Conservation (phyloP, 1,284 basidiomycete genomes). For the Moesziomyces antarcticus region DNA sequence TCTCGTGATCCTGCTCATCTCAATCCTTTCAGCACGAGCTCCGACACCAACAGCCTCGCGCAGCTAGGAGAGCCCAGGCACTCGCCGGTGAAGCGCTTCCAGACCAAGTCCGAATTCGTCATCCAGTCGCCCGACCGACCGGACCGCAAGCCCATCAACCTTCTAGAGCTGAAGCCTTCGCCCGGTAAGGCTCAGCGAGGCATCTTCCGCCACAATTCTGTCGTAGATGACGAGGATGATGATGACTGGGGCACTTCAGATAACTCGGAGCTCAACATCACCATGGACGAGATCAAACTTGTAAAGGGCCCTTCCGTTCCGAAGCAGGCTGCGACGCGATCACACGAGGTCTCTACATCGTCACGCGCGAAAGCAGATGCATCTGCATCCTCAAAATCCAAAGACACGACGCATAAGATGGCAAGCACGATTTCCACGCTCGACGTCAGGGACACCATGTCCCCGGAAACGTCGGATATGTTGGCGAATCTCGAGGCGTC, state of each 20-base stretch:
- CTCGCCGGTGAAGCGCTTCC: constrained; percentile 44
- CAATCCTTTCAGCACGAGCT: constrained; percentile 21
- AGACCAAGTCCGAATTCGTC: constrained; percentile 37
- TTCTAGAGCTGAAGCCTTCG: constrained; percentile 45
- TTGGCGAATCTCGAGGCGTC: constrained; percentile 49
- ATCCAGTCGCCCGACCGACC: constrained; percentile 38
- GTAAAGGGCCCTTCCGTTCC: constrained; percentile 21
- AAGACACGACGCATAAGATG: constrained; percentile 3
- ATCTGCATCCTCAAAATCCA: constrained; percentile 2
- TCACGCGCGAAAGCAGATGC: constrained; percentile 5
- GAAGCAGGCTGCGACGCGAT: background rate
- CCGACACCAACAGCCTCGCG: constrained; percentile 31
- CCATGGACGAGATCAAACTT: constrained; percentile 30
- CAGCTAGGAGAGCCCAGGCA: constrained; percentile 38
- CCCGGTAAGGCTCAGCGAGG: constrained; percentile 51
- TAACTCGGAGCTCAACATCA: constrained; percentile 3
- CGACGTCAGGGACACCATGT: constrained; percentile 38
- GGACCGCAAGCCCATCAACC: constrained; percentile 49
- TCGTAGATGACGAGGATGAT: constrained; percentile 19
- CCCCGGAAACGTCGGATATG: constrained; percentile 42
- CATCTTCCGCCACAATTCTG: constrained; percentile 43
- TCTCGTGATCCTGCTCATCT: constrained; percentile 1
- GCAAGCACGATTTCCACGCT: constrained; percentile 12
- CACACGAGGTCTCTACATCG: background rate
- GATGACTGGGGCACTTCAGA: constrained; percentile 14